Conservation (phyloP, 2,329 filamentous ascomycete species). For the Drechslerella coelobrocha region DNA sequence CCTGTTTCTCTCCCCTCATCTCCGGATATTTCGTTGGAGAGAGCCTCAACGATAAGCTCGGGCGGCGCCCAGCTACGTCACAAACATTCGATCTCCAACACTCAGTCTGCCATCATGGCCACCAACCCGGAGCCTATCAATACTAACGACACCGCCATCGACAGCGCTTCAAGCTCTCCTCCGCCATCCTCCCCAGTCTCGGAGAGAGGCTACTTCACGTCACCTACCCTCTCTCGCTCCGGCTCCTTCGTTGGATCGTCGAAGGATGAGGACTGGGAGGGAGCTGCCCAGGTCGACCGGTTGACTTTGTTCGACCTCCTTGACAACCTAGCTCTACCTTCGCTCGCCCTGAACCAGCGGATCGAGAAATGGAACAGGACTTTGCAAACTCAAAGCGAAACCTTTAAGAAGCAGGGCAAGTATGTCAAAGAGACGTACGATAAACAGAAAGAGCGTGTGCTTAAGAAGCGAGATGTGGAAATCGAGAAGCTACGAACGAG, state of each 20-base stretch:
- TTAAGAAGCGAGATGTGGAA: conserved; percentile 64
- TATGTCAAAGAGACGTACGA: conserved; percentile 77
- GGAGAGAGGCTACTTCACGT: conserved; percentile 33
- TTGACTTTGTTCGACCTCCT: conserved; percentile 90
- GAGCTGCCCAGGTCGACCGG: conserved; percentile 75
- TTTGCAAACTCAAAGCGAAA: conserved; percentile 81
- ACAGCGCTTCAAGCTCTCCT: conserved; percentile 41
- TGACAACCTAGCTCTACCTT: conserved; percentile 75
- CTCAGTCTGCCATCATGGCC: conserved; percentile 13
- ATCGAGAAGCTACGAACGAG: conserved; percentile 54
- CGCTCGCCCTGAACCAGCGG: conserved; percentile 73
- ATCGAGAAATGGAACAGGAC: conserved; percentile 88
- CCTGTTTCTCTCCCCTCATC: neutral
- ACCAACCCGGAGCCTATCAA: conserved; percentile 22
- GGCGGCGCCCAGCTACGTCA: conserved; percentile 14
- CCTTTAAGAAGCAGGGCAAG: conserved; percentile 81
- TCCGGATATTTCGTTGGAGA: neutral
- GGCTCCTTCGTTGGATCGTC: conserved; percentile 44
- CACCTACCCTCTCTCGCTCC: conserved; percentile 38
- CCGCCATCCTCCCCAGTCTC: conserved; percentile 43
- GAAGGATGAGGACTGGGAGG: conserved; percentile 48
- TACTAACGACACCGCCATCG: conserved; percentile 32
- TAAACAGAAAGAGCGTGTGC: conserved; percentile 83
- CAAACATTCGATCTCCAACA: neutral
- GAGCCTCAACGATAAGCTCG: neutral